Conservation (phyloP, 345 rosid species). For the Adansonia digitata region DNA sequence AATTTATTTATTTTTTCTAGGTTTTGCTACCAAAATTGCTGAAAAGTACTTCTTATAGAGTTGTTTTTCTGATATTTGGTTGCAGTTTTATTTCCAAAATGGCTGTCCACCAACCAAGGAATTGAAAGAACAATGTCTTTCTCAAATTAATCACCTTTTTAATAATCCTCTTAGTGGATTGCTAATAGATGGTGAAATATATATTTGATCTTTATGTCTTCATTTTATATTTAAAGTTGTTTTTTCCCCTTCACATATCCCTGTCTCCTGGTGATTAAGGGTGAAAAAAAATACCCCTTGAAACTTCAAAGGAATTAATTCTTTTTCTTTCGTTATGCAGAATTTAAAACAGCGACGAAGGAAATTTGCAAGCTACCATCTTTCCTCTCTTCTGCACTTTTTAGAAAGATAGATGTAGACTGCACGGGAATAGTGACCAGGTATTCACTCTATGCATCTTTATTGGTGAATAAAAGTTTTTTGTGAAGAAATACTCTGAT, state of each 20-base stretch:
- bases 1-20: background rate
- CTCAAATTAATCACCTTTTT: conserved; percentile 49
- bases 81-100: conserved; percentile 87
- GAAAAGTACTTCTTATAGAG: background rate
- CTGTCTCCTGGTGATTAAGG: background rate
- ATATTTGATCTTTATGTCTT: background rate
- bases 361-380: conserved; percentile 87
- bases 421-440: conserved; percentile 61
- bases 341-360: conserved; percentile 64
- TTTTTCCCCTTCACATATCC: background rate
- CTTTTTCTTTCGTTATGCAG: conserved; percentile 40
- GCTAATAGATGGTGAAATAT: conserved; percentile 56
- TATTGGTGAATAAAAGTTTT: background rate
- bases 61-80: conserved; percentile 15
- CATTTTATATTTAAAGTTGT: background rate
- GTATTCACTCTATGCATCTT: conserved; percentile 24
- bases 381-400: conserved; percentile 62
- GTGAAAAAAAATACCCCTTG: background rate
- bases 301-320: background rate
- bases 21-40: background rate
- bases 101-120: conserved; percentile 71
- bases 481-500: background rate
- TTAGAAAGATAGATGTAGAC: conserved; percentile 61
- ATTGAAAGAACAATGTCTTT: conserved; percentile 57
- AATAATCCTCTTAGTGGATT: conserved; percentile 53